phyloP scores from a whole-genome alignment of 306 rosid genomes.

The Pterocarpus macrocarpus region DNA sequence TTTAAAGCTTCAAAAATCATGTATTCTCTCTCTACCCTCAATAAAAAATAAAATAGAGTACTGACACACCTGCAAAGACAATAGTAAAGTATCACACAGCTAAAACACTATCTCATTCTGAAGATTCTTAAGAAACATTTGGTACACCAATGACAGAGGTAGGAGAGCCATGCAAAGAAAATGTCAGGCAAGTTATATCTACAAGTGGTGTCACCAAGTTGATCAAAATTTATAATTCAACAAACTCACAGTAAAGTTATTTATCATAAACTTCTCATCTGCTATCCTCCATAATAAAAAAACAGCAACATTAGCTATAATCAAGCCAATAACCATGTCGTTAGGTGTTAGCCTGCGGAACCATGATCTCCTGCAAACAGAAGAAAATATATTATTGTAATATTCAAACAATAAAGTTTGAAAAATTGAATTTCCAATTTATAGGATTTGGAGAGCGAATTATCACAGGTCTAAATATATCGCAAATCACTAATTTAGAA shows the following conservation, averaged over 20 bases:
- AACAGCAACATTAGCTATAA: constrained; percentile 80
- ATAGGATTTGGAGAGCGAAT: too few relatives aligned
- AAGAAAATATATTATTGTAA: constrained; percentile 46
- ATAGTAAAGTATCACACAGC: background rate
- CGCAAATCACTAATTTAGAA: too few relatives aligned
- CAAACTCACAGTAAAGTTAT: constrained; percentile 79
- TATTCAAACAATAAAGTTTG: too few relatives aligned
- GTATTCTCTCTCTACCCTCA: background rate
- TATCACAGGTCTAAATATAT: too few relatives aligned
- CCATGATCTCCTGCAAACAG: constrained; percentile 72
- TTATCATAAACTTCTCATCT: constrained; percentile 64
- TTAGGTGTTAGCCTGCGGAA: constrained; percentile 52
- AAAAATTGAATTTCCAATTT: too few relatives aligned
- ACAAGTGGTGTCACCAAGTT: constrained; percentile 31
- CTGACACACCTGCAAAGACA: constrained; percentile 14
- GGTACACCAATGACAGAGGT: constrained; percentile 15
- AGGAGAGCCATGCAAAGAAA: constrained; percentile 43
- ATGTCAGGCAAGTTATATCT: constrained; percentile 24
- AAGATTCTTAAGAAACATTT: constrained; percentile 12
- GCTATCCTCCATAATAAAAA: constrained; percentile 72
- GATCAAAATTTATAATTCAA: constrained; percentile 45
- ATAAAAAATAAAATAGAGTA: constrained; percentile 13
- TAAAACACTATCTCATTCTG: background rate
- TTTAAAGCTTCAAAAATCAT: constrained; percentile 4
- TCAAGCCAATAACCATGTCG: constrained; percentile 71